Base-by-base conservation (phyloP, 257 asterid genomes). In the Pogostemon cablin region DNA sequence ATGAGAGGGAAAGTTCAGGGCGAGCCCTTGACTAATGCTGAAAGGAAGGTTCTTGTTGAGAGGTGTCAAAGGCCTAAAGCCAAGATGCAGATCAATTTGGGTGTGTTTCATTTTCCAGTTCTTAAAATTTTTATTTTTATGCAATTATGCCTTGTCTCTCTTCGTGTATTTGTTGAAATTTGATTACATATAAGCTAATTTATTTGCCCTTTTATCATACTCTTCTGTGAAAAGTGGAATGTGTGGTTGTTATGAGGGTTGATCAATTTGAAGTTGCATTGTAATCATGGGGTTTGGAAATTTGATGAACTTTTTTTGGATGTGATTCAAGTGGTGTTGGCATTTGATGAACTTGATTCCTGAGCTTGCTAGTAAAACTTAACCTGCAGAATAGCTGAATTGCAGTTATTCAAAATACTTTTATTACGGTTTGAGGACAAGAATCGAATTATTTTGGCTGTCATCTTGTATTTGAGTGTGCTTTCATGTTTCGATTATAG, bases 21-120 rank as follows among this genome's bases (percentile, higher is more conserved):
- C 3, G 88, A 78, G 79, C 84, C 85, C 7, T 81, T 93, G 87
- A 87, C 83, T 48, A 80, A 81, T 78, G 86, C 90, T 25, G 98
- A 93, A 78, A 85, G 97, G 83, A 90, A 86, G 79, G 83, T 77
- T 8, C 79, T 93, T 64, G 93, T 85, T 44, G 92, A 86, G 70
- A 79, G 81, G 70, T 91, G 82, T 66, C 96, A 86, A 65, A 84
- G 95, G 86, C 87, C 78, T 65, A 86, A 71, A 66, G 81, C 91
- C 20, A 91, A 89, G 81, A 82, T 83, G 76, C 98, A 91, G 86
- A 80, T 93, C 37, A 91, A 91, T 89, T 80, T 91, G 74, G 99
- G 97, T 91, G 68, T n/a, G 77, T 55, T 67, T 7, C 1, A 43
- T 52, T 57, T 57, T 66, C 64, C 55, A 12, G 34, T 49, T 46